Conservation (phyloP, 495 filamentous ascomycete species). For the Cercophora samala region DNA sequence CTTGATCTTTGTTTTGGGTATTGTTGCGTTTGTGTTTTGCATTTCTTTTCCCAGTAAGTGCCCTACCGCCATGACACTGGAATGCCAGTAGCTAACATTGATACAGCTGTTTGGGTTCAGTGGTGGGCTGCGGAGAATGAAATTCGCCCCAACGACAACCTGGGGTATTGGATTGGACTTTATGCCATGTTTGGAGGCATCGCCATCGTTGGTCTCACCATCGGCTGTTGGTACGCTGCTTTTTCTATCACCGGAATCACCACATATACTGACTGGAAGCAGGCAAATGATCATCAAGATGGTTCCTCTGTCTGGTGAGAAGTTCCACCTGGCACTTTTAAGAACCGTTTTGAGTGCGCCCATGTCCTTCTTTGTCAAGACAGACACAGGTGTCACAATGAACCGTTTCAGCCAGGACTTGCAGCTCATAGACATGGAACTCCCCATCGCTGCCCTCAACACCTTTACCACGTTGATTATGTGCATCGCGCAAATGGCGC, state of each 20-base stretch:
- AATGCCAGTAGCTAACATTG: too few relatives aligned
- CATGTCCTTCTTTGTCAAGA: conserved; percentile 33
- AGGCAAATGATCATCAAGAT: conserved; percentile 34
- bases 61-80: too few relatives aligned
- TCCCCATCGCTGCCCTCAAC: conserved; percentile 36
- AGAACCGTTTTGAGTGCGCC: conserved; percentile 33
- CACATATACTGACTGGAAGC: neutral
- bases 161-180: conserved; percentile 32
- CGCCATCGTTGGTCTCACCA: conserved; percentile 24
- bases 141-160: conserved; percentile 22
- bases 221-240: conserved; percentile 28
- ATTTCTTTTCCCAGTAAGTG: conserved; percentile 32
- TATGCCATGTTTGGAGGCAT: conserved; percentile 28
- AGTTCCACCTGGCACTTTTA: conserved; percentile 28
- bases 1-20: conserved; percentile 40
- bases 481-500: conserved; percentile 35
- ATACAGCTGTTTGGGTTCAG: conserved; percentile 29
- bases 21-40: conserved; percentile 29
- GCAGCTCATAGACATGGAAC: conserved; percentile 58
- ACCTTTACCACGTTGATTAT: conserved; percentile 28
- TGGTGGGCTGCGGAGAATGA: conserved; percentile 35
- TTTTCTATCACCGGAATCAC: neutral
- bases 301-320: conserved; percentile 29
- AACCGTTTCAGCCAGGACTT: conserved; percentile 59
- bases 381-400: conserved; percentile 32